Base-by-base conservation (phyloP, 2,329 filamentous ascomycete genomes). In the Didymella arachidicola region DNA sequence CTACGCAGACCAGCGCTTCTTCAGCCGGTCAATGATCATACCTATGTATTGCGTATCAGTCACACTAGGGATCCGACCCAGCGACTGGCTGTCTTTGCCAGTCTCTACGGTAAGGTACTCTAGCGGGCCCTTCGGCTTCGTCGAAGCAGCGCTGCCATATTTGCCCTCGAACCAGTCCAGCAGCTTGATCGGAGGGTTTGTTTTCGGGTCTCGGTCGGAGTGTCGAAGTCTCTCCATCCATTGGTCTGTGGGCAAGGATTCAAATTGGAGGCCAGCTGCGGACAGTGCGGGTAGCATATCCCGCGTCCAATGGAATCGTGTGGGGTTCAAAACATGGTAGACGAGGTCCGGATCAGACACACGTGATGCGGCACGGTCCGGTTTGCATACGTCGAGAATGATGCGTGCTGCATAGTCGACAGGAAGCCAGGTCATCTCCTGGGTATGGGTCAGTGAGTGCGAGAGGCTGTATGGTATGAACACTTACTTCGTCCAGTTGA, bases 301-400 rank as follows among this genome's bases (percentile, higher is more conserved):
- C 0, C 74, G 60, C 0, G 82, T 83, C 83, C 84, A 87, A 52
- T 82, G 77, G 64, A 86, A 82, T 6, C 74, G 72, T 0, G 58
- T 69, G 0, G 80, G 80, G 60, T 86, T 86, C 14, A 83, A 74
- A 7, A 88, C 73, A 59, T 87, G 82, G 64, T 81, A 84, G 16
- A 86, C 77, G 0, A 77, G 67, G 4, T 73, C 71, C 0, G 53
- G 30, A 7, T 57, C 42, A 2, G 44, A 22, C 7, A 34, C 12
- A 25, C 45, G 59, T 42, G 52, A 27, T 8, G 45, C 43, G 32
- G 50, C 50, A 8, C 41, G 27, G 3, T 34, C 19, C 2, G 45
- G 41, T 34, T 14, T 19, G 47, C 51, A 44, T 19, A 62, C n/a
- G 38, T 61, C 55, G 0, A 75, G 58, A 16, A 79, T 77, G 3